A percentile compares a stretch with the other conserved stretches of the same genome.
These are phyloP conservation scores for Irpex sp. DNA, from an alignment of 1,284 basidiomycete species.

Conservation along the genomic window DNA sequence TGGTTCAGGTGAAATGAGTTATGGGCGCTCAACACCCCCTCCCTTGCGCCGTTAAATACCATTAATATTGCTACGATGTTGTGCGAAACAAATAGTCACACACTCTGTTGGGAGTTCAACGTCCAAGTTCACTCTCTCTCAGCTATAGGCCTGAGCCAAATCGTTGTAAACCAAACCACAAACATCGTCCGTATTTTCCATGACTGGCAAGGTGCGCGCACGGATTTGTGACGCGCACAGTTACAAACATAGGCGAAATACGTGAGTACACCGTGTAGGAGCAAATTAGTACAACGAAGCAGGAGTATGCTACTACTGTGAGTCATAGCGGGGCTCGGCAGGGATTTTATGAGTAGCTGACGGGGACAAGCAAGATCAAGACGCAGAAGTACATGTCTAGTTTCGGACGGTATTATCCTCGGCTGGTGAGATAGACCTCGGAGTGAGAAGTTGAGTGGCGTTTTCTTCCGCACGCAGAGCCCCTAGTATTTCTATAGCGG, in stretches of 20 bases:
- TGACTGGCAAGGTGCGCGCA: too few species aligned
- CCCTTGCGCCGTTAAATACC: not conserved
- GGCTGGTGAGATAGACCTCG: conserved; percentile 16
- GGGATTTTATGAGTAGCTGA: not conserved
- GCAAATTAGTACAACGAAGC: not conserved
- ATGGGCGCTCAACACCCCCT: not conserved
- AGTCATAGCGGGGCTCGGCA: not conserved
- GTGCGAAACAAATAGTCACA: too few species aligned
- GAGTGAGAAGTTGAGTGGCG: conserved; percentile 16
- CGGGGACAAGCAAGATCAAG: not conserved
- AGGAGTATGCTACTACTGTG: not conserved
- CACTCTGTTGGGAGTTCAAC: too few species aligned
- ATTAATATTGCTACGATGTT: not conserved
- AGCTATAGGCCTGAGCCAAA: too few species aligned
- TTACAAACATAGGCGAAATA: not conserved
- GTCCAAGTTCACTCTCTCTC: too few species aligned
- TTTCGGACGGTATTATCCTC: not conserved
- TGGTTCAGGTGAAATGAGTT: not conserved
- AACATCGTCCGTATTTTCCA: too few species aligned
- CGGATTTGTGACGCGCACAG: too few species aligned
- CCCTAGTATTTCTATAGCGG: not conserved
- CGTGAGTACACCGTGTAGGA: not conserved
- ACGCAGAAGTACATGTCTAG: not conserved
- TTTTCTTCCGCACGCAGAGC: conserved; percentile 5
- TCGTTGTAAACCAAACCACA: too few species aligned